These are phyloP conservation scores for Arctostaphylos glauca DNA, from an alignment of 148 eudicot genomes.

Conservation along the genomic window DNA sequence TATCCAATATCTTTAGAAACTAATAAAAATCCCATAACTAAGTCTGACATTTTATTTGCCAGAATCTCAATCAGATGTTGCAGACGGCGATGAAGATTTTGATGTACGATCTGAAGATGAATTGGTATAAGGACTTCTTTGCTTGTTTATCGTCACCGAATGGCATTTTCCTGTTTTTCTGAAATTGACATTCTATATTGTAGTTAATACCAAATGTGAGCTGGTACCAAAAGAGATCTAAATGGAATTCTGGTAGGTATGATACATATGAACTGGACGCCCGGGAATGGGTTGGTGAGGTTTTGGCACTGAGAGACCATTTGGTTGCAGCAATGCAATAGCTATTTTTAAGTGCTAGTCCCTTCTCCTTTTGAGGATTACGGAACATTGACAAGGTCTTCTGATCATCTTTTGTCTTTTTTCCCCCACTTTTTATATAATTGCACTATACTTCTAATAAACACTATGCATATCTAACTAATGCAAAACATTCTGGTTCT, in stretches of 20 bases:
- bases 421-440: not conserved
- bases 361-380: conserved; percentile 3
- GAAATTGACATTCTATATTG: conserved; percentile 1
- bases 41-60: conserved; percentile 18
- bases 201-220: conserved; percentile 10
- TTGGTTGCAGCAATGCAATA: not conserved
- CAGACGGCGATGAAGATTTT: conserved; percentile 64
- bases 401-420: not conserved
- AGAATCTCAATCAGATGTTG: conserved; percentile 48
- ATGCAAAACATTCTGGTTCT: not conserved
- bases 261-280: not conserved
- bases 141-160: not conserved
- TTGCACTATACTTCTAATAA: not conserved
- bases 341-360: not conserved
- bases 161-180: not conserved
- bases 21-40: not conserved
- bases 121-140: conserved; percentile 38
- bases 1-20: not conserved
- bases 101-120: conserved; percentile 59
- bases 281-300: not conserved
- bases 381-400: not conserved
- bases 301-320: not conserved
- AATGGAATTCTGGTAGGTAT: not conserved
- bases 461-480: not conserved
- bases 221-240: not conserved